Evolutionary conservation across 352 stramenopile genomes (phyloP).

Genomic region (Pythium rishiriense): DNA sequence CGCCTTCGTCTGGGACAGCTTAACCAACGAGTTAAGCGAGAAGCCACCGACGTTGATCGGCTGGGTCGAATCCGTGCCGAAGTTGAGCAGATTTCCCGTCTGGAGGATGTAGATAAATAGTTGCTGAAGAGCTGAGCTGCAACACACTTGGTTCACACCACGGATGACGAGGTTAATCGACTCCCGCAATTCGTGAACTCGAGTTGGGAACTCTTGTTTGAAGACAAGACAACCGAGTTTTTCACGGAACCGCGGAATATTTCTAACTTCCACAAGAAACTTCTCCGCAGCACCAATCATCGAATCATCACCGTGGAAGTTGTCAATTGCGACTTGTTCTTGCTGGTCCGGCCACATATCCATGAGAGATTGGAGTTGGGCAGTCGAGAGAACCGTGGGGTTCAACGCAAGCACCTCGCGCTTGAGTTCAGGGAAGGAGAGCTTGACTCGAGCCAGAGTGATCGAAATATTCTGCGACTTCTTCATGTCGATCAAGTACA

Average conservation of each 20-base stretch:
- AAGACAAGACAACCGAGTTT: constrained; percentile 78
- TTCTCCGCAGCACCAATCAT: constrained; percentile 70
- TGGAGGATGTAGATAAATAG: constrained; percentile 88
- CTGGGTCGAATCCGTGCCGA: constrained; percentile 54
- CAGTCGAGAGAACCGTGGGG: constrained; percentile 67
- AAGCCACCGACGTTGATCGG: constrained; percentile 57
- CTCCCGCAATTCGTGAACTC: constrained; percentile 72
- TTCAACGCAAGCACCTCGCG: constrained; percentile 78
- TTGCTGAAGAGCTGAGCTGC: constrained; percentile 65
- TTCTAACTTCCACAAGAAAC: constrained; percentile 74
- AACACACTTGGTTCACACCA: constrained; percentile 79
- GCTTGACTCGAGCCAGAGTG: constrained; percentile 75
- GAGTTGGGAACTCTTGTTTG: constrained; percentile 82
- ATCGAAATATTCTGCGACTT: constrained; percentile 89
- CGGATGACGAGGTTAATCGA: constrained; percentile 78
- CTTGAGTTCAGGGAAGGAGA: constrained; percentile 69
- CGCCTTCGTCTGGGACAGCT: constrained; percentile 86
- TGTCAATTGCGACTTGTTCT: constrained; percentile 69
- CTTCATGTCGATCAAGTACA: constrained; percentile 86
- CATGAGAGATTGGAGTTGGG: constrained; percentile 79
- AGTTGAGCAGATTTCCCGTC: constrained; percentile 76
- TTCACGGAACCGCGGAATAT: constrained; percentile 68
- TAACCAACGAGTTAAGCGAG: constrained; percentile 75
- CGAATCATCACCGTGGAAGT: constrained; percentile 62
- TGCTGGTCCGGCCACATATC: constrained; percentile 84